These are phyloP conservation scores for Silene vulgaris DNA, from an alignment of 179 eudicot genomes.

Conservation along the genomic window DNA sequence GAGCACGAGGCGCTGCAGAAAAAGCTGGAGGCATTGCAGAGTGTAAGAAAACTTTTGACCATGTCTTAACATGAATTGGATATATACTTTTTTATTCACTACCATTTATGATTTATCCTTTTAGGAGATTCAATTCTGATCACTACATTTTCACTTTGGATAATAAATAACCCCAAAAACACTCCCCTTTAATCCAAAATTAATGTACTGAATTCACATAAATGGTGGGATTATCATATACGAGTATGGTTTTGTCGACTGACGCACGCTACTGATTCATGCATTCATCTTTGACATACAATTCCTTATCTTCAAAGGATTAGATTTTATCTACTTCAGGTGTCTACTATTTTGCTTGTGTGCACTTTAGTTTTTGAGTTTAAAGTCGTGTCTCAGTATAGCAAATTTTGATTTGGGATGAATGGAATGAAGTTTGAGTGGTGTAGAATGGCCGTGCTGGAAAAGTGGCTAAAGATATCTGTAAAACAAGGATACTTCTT, in stretches of 20 bases:
- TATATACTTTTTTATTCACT: not conserved
- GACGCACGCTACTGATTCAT: not conserved
- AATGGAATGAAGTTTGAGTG: no score
- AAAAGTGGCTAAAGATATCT: no score
- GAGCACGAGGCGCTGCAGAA: slow-evolving; percentile 97
- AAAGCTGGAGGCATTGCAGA: slow-evolving; percentile 83
- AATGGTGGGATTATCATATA: not conserved
- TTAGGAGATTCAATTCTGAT: not conserved
- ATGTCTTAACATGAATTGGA: not conserved
- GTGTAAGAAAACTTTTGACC: slow-evolving; percentile 48
- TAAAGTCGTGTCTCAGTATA: no score
- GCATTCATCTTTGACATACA: not conserved
- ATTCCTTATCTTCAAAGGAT: no score
- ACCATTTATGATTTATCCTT: no score
- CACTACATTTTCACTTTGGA: not conserved
- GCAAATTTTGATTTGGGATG: no score
- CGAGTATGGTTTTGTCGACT: not conserved
- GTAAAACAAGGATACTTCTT: no score
- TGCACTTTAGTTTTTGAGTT: no score
- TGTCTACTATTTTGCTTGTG: no score
- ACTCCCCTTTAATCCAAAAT: not conserved
- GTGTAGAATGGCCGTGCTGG: no score
- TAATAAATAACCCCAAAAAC: not conserved
- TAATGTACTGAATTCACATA: not conserved
- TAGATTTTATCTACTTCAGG: no score